Percentiles rank a stretch among this genome's conserved stretches.
These are phyloP conservation scores for Herpetospermum pedunculosum DNA, from an alignment of 306 rosid species.

Conservation along the genomic window DNA sequence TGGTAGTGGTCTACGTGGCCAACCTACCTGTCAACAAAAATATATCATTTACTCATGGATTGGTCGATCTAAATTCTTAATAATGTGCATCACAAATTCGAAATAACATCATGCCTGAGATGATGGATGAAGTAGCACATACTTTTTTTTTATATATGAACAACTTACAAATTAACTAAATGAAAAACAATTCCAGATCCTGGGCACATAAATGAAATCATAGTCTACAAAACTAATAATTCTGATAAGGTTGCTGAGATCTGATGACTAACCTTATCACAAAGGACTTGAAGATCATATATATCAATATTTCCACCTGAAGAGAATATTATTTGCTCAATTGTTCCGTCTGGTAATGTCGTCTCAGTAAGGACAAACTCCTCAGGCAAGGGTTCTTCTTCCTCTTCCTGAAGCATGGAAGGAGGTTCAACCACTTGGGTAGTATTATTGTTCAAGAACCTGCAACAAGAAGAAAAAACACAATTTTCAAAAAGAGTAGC, in stretches of 20 bases:
- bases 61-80: neutral
- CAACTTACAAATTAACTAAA: neutral
- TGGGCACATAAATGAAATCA: neutral
- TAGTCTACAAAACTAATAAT: neutral
- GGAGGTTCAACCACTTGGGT: slow-evolving; percentile 65
- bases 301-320: slow-evolving; percentile 81
- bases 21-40: slow-evolving; percentile 59
- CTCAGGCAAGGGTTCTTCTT: slow-evolving; percentile 63
- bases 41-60: neutral
- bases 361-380: slow-evolving; percentile 82
- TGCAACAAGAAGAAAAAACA: slow-evolving; percentile 19
- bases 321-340: slow-evolving; percentile 81
- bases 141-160: neutral
- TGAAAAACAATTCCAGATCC: neutral
- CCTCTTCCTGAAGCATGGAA: slow-evolving; percentile 40
- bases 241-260: neutral
- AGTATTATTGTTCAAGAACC: slow-evolving; percentile 51
- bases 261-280: slow-evolving; percentile 54
- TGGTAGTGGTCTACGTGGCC: slow-evolving; percentile 86
- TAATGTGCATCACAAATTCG: neutral
- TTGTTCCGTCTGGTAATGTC: slow-evolving; percentile 63
- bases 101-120: neutral
- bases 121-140: neutral
- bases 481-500: slow-evolving; percentile 8
- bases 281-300: slow-evolving; percentile 83